A percentile compares a stretch with the other conserved stretches of the same genome.
phyloP scores from a whole-genome alignment of 169 alveolate species.

The Fabrea salina region DNA sequence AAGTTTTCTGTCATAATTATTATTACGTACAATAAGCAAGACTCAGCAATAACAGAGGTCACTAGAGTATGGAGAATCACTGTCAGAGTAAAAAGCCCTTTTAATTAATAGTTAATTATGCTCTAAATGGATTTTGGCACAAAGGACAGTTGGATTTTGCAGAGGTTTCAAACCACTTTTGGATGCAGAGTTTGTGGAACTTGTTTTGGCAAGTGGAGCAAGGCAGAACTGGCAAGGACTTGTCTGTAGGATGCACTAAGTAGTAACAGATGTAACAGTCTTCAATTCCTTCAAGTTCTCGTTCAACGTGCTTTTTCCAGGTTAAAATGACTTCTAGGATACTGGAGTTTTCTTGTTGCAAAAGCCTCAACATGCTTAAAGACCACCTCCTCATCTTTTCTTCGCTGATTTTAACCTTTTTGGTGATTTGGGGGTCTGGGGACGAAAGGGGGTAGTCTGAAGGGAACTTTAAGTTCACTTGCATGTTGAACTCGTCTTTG shows the following conservation, averaged over 20 bases:
- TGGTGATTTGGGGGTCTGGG: constrained; percentile 39
- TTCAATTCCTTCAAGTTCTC: constrained; percentile 66
- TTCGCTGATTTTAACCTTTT: constrained; percentile 51
- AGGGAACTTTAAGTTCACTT: background rate
- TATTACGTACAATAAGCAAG: too few species aligned
- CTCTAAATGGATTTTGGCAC: constrained; percentile 6
- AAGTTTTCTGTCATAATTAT: background rate
- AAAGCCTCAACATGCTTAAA: constrained; percentile 43
- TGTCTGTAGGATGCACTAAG: constrained; percentile 51
- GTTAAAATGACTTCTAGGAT: constrained; percentile 48
- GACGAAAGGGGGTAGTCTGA: background rate
- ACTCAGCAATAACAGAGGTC: too few species aligned
- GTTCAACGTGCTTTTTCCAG: constrained; percentile 68
- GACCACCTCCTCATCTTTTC: constrained; percentile 60
- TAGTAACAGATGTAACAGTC: constrained; percentile 73
- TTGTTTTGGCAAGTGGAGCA: constrained; percentile 74
- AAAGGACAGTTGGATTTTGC: constrained; percentile 3
- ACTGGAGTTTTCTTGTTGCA: constrained; percentile 52
- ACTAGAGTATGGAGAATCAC: too few species aligned
- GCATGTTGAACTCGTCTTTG: background rate
- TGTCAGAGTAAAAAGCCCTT: too few species aligned
- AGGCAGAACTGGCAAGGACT: constrained; percentile 63
- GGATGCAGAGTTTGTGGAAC: constrained; percentile 47
- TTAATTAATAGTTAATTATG: too few species aligned
- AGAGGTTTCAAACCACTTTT: background rate